Evolutionary conservation across 1,139 yeast species (phyloP).

Genomic region (Hansenula lynferdii): DNA sequence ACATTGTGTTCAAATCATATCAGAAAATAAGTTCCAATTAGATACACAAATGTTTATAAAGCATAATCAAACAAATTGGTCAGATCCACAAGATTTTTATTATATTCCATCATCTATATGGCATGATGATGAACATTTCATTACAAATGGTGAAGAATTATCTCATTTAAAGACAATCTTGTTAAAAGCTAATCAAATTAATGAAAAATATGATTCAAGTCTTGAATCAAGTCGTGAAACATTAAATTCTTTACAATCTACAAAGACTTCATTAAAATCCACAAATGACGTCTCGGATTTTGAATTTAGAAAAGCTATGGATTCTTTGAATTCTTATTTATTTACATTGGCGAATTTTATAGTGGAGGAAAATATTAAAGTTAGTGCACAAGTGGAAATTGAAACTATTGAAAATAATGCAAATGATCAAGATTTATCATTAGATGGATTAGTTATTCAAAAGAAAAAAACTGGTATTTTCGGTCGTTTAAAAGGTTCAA

Average conservation of each 20-base stretch:
- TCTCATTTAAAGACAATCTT: slow-evolving; percentile 59
- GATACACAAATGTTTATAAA: slow-evolving; percentile 92
- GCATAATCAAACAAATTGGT: slow-evolving; percentile 76
- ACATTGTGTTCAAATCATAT: slow-evolving; percentile 51
- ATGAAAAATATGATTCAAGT: slow-evolving; percentile 36
- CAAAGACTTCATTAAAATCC: slow-evolving; percentile 30
- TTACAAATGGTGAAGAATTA: slow-evolving; percentile 56
- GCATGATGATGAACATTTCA: slow-evolving; percentile 91
- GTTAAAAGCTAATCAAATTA: slow-evolving; percentile 42
- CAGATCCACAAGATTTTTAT: slow-evolving; percentile 79
- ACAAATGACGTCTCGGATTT: slow-evolving; percentile 25
- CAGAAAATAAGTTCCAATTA: slow-evolving; percentile 66
- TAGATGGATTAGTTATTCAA: slow-evolving; percentile 32
- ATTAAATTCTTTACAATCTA: slow-evolving; percentile 31
- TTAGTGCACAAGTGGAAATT: slow-evolving; percentile 77
- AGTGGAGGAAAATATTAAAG: slow-evolving; percentile 67
- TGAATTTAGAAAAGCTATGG: slow-evolving; percentile 46
- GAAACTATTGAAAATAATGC: slow-evolving; percentile 89
- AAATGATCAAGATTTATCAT: slow-evolving; percentile 63
- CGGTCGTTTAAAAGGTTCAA: slow-evolving; percentile 24
- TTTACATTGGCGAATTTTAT: slow-evolving; percentile 57
- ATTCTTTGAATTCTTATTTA: slow-evolving; percentile 51
- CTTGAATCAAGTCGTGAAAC: slow-evolving; percentile 26
- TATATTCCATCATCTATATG: slow-evolving; percentile 90
- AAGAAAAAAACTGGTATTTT: slow-evolving; percentile 59